Base-by-base conservation (phyloP, 495 filamentous ascomycete genomes). In the Aspergillus hancockii region DNA sequence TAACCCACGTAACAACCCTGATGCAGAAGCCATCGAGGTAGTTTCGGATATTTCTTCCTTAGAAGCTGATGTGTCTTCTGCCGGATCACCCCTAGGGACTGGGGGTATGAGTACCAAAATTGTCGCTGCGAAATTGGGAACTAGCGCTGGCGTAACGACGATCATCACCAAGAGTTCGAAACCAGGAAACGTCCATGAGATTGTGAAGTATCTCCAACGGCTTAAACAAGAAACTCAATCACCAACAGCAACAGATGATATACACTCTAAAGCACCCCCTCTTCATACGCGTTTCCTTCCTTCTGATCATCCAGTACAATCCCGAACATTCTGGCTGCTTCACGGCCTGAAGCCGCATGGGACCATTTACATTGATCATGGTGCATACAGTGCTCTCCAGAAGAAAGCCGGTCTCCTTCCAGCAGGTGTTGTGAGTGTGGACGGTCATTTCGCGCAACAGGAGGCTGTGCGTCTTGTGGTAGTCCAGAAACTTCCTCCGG, bases 51-150 rank as follows among this genome's bases (percentile, higher is more conserved):
- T 98, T 45, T 78, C 82, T 0, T 81, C 84, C 19, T 79, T 98
- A n/a, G 86, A 88, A 62, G 94, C 91, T 8, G 94, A 98, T 72
- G 92, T 96, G 14, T 96, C 92, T 16, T 88, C 88, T 22, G 89
- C 92, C 36, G 94, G 94, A 10, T 96, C 92, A 6, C 80, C 86
- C 14, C 75, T 98, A 13, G 94, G 94, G 32, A 98, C 95, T n/a
- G 94, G 94, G 13, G 94, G 94, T 40, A 98, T 98, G 94, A 86
- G 88, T 52, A 98, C 94, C 50, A 98, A 98, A 73, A 96, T 98
- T 63, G 90, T 96, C 18, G 94, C 94, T 32, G 94, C 94, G 36
- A 87, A 91, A 49, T 87, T 98, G 23, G 94, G 93, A 50, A 97
- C 91, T 36, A 94, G 92, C 53, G 94, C 92, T 36, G 94, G 94